Evolutionary conservation across 306 rosid species (phyloP).

Genomic region (Corylus avellana): DNA sequence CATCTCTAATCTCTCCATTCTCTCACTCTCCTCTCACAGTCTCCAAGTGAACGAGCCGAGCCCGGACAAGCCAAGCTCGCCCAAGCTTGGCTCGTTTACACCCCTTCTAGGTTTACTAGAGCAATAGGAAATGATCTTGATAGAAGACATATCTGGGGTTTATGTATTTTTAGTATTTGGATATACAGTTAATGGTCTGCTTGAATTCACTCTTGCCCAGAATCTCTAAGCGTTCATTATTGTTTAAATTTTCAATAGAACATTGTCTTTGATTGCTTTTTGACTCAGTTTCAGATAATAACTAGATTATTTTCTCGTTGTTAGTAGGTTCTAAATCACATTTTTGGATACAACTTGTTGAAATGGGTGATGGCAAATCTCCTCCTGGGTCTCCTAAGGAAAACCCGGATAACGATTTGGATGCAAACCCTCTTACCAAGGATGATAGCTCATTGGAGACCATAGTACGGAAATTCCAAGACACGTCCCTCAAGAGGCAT

Average conservation of each 20-base stretch:
- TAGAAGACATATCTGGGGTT: neutral
- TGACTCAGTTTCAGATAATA: neutral
- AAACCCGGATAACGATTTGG: constrained; percentile 39
- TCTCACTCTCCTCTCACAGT: too few species aligned
- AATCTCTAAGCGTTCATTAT: constrained; percentile 8
- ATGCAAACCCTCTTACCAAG: constrained; percentile 28
- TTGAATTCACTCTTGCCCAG: too few species aligned
- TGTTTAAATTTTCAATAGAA: neutral
- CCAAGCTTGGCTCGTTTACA: too few species aligned
- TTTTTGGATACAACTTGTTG: constrained; percentile 9
- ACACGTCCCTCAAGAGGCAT: constrained; percentile 63
- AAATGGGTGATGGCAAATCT: constrained; percentile 49
- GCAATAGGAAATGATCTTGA: neutral
- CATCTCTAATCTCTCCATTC: too few species aligned
- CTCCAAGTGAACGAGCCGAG: too few species aligned
- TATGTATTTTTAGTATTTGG: neutral
- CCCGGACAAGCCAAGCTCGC: too few species aligned
- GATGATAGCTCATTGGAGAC: constrained; percentile 54
- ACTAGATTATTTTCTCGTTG: neutral
- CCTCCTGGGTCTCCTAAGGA: constrained; percentile 46
- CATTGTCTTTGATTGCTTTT: neutral
- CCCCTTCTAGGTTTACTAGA: neutral
- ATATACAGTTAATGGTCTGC: neutral
- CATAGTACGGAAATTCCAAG: constrained; percentile 56
- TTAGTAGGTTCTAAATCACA: neutral